Conservation (phyloP, 208 protist species). For the Acanthamoeba rhysodes region DNA sequence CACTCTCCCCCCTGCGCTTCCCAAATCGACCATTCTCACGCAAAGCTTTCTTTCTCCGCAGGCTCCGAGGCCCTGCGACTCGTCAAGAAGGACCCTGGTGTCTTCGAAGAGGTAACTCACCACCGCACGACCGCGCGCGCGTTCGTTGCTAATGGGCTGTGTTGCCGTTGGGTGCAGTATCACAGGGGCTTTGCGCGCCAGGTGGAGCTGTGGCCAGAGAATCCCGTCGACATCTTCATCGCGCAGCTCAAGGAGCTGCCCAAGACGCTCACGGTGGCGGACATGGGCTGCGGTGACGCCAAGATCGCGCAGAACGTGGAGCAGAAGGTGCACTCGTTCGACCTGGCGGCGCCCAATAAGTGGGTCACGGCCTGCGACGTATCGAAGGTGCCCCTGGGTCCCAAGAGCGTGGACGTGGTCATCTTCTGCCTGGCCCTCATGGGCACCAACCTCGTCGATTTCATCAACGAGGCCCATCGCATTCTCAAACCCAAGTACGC, state of each 20-base stretch:
- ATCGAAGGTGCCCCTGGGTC: constrained; percentile 91
- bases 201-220: constrained; percentile 95
- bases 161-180: constrained; percentile 89
- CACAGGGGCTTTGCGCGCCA: constrained; percentile 96
- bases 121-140: neutral
- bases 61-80: constrained; percentile 13
- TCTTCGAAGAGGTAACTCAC: constrained; percentile 19
- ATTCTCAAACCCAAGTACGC: constrained; percentile 88
- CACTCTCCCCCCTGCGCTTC: neutral
- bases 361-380: constrained; percentile 95
- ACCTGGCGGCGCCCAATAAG: constrained; percentile 92
- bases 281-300: constrained; percentile 97
- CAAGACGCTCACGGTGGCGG: constrained; percentile 93
- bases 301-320: constrained; percentile 92
- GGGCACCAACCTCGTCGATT: constrained; percentile 96
- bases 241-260: constrained; percentile 87
- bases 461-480: constrained; percentile 95
- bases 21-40: constrained; percentile 25
- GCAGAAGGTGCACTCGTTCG: constrained; percentile 97
- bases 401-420: constrained; percentile 93
- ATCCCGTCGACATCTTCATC: constrained; percentile 95
- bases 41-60: neutral
- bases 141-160: too few relatives aligned
- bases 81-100: constrained; percentile 20
- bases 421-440: constrained; percentile 97